Base-by-base conservation (phyloP, 257 asterid genomes). In the Euphrasia confusa region DNA sequence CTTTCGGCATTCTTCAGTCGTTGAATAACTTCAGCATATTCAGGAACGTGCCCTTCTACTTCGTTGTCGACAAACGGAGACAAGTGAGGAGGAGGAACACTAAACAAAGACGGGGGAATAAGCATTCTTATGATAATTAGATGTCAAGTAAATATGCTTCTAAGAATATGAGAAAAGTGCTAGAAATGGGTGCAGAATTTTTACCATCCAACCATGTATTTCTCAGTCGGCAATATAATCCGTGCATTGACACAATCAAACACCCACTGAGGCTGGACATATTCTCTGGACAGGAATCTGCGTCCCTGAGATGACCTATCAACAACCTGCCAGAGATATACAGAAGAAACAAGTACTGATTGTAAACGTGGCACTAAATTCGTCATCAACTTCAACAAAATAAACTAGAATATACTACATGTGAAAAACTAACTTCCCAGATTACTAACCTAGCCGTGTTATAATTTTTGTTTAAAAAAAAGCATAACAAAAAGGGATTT, bases 1-100 rank as follows among this genome's bases (percentile, higher is more conserved):
- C 85, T 85, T 71, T 78, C 90, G 64, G 97, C 97, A 77, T 95
- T 95, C 81, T 89, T 92, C 47, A 93, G 73, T 53, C 90, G 78
- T 55, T 79, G 80, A 69, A 93, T 89, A 70, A 94, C 90, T 77
- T 89, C 96, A 0, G 97, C 97, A 77, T 89, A 87, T 66, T 93
- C 97, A 11, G 99, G 99, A 63, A 93, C 76, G 72, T 93, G 90
- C 10, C 95, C 97, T 82, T 87, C 99, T 35, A 81, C 94, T 70
- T 89, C 97, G 74, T 87, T 93, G 79, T 93, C 96, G 54, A 93
- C 92, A 75, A 93, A 93, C 4, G 99, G 99, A 71, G 97, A 93
- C 78, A 93, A 80, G 70, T 93, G 99, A 11, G 97, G 99, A 0
- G 99, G 99, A 64, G 97, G 94, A 63, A 89, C 78, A 81, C 99